Evolutionary conservation across 805 yeast genomes (phyloP).

Genomic region (Candida easanensis): DNA sequence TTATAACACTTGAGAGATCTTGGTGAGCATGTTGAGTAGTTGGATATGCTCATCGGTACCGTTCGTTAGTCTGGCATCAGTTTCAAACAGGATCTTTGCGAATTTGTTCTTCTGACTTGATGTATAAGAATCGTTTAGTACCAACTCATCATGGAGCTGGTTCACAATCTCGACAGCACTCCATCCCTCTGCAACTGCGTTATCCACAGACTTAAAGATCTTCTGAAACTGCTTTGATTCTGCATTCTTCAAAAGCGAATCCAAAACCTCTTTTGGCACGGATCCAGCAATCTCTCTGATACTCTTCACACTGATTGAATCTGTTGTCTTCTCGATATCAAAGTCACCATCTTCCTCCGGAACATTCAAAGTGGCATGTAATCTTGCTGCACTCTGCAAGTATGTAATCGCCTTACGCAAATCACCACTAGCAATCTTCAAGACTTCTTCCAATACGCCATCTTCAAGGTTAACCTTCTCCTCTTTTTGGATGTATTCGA

Average conservation of each 20-base stretch:
- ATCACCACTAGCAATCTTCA: conserved; percentile 83
- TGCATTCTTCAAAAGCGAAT: conserved; percentile 38
- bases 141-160: conserved; percentile 68
- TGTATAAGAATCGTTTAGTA: conserved; percentile 49
- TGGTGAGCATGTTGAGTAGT: conserved; percentile 59
- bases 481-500: conserved; percentile 57
- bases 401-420: conserved; percentile 89
- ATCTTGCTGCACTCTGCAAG: conserved; percentile 77
- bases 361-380: conserved; percentile 31
- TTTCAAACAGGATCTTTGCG: conserved; percentile 63
- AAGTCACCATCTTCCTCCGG: conserved; percentile 36
- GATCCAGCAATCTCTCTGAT: conserved; percentile 77
- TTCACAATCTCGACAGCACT: conserved; percentile 68
- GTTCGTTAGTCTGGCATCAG: conserved; percentile 70
- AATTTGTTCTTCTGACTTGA: conserved; percentile 61
- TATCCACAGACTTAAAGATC: conserved; percentile 44
- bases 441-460: conserved; percentile 57
- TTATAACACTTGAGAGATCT: conserved; percentile 40
- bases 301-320: conserved; percentile 39
- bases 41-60: conserved; percentile 92
- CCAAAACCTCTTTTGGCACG: conserved; percentile 50
- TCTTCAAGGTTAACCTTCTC: conserved; percentile 41
- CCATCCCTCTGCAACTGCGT: conserved; percentile 67
- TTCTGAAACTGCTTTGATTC: conserved; percentile 30
- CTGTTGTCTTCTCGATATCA: conserved; percentile 28